phyloP scores from a whole-genome alignment of 805 yeast species.

The Pichia pseudocactophila region DNA sequence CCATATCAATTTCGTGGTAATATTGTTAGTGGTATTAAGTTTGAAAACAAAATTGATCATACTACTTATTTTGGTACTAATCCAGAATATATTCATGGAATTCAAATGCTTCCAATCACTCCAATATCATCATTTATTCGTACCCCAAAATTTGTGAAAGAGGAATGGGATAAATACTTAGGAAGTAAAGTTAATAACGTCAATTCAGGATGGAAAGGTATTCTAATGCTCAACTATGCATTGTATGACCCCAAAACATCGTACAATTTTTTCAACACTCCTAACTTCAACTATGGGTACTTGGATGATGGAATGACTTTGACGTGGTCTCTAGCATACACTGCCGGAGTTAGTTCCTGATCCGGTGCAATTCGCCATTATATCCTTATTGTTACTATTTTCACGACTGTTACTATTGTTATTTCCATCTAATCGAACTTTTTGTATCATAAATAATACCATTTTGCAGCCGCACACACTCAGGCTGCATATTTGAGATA shows the following conservation, averaged over 20 bases:
- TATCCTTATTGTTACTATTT: no score
- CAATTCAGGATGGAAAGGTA: slow-evolving; percentile 65
- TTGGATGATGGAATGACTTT: slow-evolving; percentile 81
- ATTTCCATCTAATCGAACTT: no score
- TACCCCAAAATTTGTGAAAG: slow-evolving; percentile 41
- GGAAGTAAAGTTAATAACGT: slow-evolving; percentile 36
- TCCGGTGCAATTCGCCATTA: neutral
- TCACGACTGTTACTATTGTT: no score
- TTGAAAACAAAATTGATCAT: slow-evolving; percentile 65
- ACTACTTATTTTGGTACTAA: slow-evolving; percentile 70
- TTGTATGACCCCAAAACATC: slow-evolving; percentile 58
- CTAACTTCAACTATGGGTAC: slow-evolving; percentile 42
- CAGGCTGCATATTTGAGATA: no score
- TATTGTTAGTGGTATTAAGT: slow-evolving; percentile 64
- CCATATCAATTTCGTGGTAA: slow-evolving; percentile 49
- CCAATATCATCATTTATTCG: slow-evolving; percentile 58
- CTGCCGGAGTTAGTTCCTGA: slow-evolving; percentile 36
- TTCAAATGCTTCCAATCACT: slow-evolving; percentile 69
- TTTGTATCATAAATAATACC: no score
- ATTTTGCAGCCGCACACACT: no score
- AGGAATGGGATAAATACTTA: slow-evolving; percentile 53
- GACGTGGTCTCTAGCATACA: slow-evolving; percentile 78
- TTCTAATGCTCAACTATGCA: slow-evolving; percentile 66
- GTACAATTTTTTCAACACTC: slow-evolving; percentile 50
- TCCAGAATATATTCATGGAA: slow-evolving; percentile 69